Evolutionary conservation across 2,329 filamentous ascomycete species (phyloP), one percentile per base, ranked within the genome.

Genomic region (Mollisia scopiformis): DNA sequence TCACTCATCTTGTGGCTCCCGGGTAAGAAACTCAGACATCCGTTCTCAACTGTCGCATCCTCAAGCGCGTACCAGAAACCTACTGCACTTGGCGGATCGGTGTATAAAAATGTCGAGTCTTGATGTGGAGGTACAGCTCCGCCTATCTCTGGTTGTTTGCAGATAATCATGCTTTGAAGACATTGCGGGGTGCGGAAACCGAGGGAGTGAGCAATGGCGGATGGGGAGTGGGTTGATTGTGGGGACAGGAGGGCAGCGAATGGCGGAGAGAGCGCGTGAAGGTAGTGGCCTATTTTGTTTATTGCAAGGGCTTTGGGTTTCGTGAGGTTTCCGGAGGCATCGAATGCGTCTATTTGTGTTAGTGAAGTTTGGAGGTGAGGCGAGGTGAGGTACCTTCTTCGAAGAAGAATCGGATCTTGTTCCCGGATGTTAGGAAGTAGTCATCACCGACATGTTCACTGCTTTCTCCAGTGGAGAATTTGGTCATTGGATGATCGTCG

Each of bases 1-100:
- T 87, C 84, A 2, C 89, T 88, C 73, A 88, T 87, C 70, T 81
- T 85, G 73, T 98, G 94, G 67, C 88, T 92, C 0, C 93, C 94
- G 0, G 87, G 88, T 67, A 92, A 84, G 77, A 98, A 97, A 65
- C 89, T 91, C 71, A 99, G 76, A 71, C 93, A 97, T 1, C 93
- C 95, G 75, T 99, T 99, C 74, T 89, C 87, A 0, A 82, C 79
- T 7, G 91, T 94, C 23, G 92, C 92, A 76, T 98, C 94, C 78
- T 99, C 93, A 39, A 99, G 84, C 13, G 95, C 95, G 75, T 97
- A 96, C 95, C 95, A 99, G 79, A 94, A 98, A 0, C 95, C 95
- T 2, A 98, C 91, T 0, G 95, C 95, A 39, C 86, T 91, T 0
- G 94, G 94, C 37, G 92, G 90, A 66, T 93, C 80, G 1, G 95